Percentiles rank a stretch among this genome's conserved stretches.
Conservation (phyloP, 2,329 filamentous ascomycete species). For the Dothideomycetes sp. region DNA sequence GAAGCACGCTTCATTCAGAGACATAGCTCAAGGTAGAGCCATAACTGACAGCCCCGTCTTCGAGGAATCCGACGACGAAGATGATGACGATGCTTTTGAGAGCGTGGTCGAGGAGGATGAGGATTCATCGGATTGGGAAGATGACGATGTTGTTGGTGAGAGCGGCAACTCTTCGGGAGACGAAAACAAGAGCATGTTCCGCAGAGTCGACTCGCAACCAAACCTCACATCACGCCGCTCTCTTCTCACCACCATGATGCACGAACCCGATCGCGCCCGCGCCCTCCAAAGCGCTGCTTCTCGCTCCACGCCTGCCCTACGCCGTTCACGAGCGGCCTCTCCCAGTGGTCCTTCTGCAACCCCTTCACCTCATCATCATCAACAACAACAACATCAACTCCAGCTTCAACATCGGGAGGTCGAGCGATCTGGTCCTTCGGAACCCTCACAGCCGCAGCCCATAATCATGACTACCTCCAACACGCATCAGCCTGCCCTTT, state of each 20-base stretch:
- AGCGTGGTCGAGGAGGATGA: constrained; percentile 68
- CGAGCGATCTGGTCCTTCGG: constrained; percentile 14
- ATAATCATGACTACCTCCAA: constrained; percentile 67
- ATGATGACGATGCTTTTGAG: constrained; percentile 57
- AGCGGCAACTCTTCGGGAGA: constrained; percentile 69
- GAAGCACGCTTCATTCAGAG: constrained; percentile 76
- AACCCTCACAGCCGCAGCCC: constrained; percentile 60
- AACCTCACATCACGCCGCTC: constrained; percentile 81
- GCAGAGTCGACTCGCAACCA: constrained; percentile 78
- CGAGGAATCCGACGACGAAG: constrained; percentile 50
- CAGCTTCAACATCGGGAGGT: constrained; percentile 24
- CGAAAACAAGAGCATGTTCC: constrained; percentile 72
- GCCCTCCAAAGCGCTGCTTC: constrained; percentile 60
- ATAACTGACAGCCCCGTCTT: constrained; percentile 54
- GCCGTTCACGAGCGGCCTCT: constrained; percentile 54
- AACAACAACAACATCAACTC: too few relatives aligned
- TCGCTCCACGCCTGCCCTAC: constrained; percentile 44
- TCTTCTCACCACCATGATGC: constrained; percentile 80
- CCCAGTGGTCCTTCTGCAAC: constrained; percentile 60
- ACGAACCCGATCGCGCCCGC: constrained; percentile 64
- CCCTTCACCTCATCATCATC: constrained; percentile 48
- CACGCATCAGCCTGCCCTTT: constrained; percentile 56
- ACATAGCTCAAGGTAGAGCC: constrained; percentile 60
- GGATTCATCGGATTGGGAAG: constrained; percentile 41
- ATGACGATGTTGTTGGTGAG: constrained; percentile 53